These are phyloP conservation scores for Epicoccum sorghinum DNA, from an alignment of 2,329 filamentous ascomycete genomes.

Conservation along the genomic window DNA sequence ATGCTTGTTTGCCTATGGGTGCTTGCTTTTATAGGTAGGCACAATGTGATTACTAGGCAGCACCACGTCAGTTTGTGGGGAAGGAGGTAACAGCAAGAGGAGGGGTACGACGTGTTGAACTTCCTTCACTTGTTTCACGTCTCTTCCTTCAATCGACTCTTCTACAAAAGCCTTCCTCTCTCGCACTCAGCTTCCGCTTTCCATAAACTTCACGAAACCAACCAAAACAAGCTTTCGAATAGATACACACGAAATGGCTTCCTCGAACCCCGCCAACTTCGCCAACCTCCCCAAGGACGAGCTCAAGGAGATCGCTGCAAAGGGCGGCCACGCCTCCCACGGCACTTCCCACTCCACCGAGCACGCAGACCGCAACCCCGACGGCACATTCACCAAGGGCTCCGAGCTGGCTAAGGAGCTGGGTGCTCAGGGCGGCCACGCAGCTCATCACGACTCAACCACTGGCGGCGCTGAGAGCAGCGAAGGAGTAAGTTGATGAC, in stretches of 20 bases:
- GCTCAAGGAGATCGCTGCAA: conserved; percentile 56
- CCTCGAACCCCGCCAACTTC: conserved; percentile 58
- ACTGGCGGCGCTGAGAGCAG: conserved; percentile 13
- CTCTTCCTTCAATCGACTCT: not conserved
- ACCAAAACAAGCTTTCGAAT: not conserved
- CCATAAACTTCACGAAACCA: not conserved
- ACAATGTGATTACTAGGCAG: conserved; percentile 6
- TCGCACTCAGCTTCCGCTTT: not conserved
- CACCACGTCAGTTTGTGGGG: conserved; percentile 27
- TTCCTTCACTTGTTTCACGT: conserved; percentile 1
- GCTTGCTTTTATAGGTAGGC: not conserved
- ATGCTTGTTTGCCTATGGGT: conserved; percentile 10
- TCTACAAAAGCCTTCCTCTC: not conserved
- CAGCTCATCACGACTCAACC: conserved; percentile 30
- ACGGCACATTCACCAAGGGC: conserved; percentile 49
- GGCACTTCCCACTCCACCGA: conserved; percentile 18
- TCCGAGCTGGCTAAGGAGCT: conserved; percentile 47
- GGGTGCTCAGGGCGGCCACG: conserved; percentile 45
- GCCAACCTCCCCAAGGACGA: conserved; percentile 59
- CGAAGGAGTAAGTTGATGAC: conserved; percentile 28
- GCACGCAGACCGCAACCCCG: conserved; percentile 43
- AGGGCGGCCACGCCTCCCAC: conserved; percentile 55
- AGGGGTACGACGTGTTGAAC: conserved; percentile 17
- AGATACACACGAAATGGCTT: conserved; percentile 37
- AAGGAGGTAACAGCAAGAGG: conserved; percentile 5